Evolutionary conservation across 1,139 yeast species (phyloP).

Genomic region (Yamadazyma spencermartinsiae): DNA sequence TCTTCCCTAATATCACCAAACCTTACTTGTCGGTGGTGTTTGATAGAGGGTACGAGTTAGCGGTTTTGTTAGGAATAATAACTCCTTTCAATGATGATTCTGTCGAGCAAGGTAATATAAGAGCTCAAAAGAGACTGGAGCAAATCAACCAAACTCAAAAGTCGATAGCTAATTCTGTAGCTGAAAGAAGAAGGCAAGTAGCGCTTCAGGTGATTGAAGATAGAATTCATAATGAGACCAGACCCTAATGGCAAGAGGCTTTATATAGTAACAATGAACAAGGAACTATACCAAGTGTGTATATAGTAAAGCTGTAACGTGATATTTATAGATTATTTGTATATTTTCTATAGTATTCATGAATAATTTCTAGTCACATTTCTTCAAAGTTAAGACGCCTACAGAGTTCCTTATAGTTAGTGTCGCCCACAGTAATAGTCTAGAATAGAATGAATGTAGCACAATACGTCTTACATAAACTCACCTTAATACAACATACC

Average conservation of each 20-base stretch:
- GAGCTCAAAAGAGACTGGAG: constrained; percentile 62
- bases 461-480: no score
- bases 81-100: constrained; percentile 71
- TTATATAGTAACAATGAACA: background rate
- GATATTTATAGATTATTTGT: no score
- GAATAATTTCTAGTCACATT: no score
- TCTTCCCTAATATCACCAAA: constrained; percentile 66
- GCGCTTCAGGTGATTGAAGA: constrained; percentile 84
- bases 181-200: constrained; percentile 83
- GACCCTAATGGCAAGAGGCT: constrained; percentile 6
- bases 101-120: constrained; percentile 69
- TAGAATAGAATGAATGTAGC: no score
- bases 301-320: no score
- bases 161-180: constrained; percentile 56
- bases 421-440: background rate
- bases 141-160: constrained; percentile 42
- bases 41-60: constrained; percentile 50
- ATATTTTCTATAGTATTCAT: no score
- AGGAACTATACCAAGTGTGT: background rate
- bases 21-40: constrained; percentile 57
- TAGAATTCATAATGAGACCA: constrained; percentile 46
- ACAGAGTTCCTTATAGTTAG: background rate
- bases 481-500: no score
- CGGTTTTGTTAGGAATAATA: constrained; percentile 57
- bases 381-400: no score